Evolutionary conservation across 2,329 filamentous ascomycete species (phyloP).

Genomic region (Lachnellula hyalina): DNA sequence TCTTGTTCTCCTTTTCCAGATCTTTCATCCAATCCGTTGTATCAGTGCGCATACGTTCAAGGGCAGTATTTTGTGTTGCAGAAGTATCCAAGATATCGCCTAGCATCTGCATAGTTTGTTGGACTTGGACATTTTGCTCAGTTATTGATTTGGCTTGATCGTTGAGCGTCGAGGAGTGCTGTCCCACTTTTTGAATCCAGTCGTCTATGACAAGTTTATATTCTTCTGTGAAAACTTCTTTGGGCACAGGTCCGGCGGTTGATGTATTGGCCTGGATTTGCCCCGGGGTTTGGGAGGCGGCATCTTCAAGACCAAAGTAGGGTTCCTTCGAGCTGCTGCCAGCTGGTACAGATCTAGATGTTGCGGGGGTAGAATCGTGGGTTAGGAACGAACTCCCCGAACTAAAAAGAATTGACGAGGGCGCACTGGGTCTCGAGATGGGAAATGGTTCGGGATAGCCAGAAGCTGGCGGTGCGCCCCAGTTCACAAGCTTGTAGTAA

Average conservation of each 20-base stretch:
- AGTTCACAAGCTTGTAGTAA: background rate
- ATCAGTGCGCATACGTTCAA: background rate
- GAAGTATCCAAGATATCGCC: conserved; percentile 3
- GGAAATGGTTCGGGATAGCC: no score
- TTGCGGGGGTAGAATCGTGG: no score
- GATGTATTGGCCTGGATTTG: background rate
- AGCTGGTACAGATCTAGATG: no score
- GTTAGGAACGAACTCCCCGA: no score
- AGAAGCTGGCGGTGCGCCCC: background rate
- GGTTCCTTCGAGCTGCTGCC: background rate
- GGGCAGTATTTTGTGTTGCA: background rate
- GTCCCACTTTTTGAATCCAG: background rate
- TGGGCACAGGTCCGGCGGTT: background rate
- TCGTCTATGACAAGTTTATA: background rate
- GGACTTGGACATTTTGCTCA: background rate
- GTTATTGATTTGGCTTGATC: background rate
- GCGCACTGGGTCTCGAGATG: no score
- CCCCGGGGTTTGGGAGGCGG: background rate
- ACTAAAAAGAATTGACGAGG: no score
- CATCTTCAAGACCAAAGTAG: background rate
- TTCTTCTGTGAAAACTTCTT: background rate
- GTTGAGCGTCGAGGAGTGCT: background rate
- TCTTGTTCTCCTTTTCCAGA: conserved; percentile 1
- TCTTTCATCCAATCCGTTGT: conserved; percentile 1
- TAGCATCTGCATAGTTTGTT: conserved; percentile 2